Conservation (phyloP, 176 grass and related monocot species). For the Saccharum spontaneum region DNA sequence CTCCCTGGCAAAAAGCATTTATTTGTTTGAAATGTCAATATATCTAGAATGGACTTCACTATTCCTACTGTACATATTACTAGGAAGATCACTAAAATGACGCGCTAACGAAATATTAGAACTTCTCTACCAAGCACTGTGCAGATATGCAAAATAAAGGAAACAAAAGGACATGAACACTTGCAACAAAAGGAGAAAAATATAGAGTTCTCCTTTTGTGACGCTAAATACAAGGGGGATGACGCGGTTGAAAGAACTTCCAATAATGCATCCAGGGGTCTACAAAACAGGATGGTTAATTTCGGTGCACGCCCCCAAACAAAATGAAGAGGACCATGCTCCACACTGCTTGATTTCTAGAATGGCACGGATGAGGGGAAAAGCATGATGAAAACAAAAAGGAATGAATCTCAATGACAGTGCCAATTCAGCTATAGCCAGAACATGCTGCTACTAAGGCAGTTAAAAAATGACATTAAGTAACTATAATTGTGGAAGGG, state of each 20-base stretch:
- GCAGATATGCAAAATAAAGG: not conserved
- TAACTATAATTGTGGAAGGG: not conserved
- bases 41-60: not conserved
- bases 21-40: not conserved
- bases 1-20: constrained; percentile 52
- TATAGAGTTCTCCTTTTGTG: not conserved
- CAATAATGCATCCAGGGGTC: constrained; percentile 2
- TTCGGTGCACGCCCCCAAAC: not conserved
- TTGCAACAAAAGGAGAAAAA: not conserved
- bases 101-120: constrained; percentile 12
- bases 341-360: not conserved
- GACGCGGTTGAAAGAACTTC: constrained; percentile 14
- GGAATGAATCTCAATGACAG: not conserved
- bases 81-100: not conserved
- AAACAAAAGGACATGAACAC: no score
- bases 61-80: not conserved
- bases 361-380: not conserved
- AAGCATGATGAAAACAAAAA: not conserved
- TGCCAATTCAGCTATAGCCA: not conserved
- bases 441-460: not conserved
- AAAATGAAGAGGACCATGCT: constrained; percentile 7
- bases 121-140: not conserved
- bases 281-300: not conserved
- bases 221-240: not conserved
- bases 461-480: not conserved